Percentiles rank a stretch among this genome's conserved stretches.
Conservation (phyloP, 108 stramenopile species). For the Cyclotella kingstonii region DNA sequence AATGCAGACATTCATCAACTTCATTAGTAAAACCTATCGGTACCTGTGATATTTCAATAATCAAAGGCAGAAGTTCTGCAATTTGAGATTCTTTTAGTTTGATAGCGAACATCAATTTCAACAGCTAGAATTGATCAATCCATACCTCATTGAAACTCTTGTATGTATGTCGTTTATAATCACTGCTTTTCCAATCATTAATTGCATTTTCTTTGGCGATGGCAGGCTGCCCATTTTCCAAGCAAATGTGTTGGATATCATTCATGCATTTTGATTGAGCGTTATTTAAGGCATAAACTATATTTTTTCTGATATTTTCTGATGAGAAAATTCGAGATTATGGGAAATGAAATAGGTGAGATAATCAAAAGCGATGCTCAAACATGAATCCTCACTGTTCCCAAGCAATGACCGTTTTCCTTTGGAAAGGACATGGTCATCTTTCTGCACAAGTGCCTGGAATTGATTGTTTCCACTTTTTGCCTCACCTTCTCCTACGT, state of each 20-base stretch:
- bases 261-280: slow-evolving; percentile 15
- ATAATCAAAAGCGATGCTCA: too few species aligned
- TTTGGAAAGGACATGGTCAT: too few species aligned
- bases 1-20: slow-evolving; percentile 18
- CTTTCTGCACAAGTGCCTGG: too few species aligned
- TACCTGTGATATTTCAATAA: not conserved
- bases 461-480: too few species aligned
- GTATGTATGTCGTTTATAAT: slow-evolving; percentile 19
- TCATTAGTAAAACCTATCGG: slow-evolving; percentile 16
- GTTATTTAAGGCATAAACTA: slow-evolving; percentile 18
- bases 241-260: slow-evolving; percentile 18
- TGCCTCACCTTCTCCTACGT: slow-evolving; percentile 22
- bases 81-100: not conserved
- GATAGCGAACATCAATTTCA: not conserved
- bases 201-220: slow-evolving; percentile 1
- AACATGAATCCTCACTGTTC: too few species aligned
- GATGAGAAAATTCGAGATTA: not conserved
- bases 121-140: not conserved
- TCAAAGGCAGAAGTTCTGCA: not conserved
- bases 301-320: slow-evolving; percentile 17
- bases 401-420: too few species aligned
- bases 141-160: slow-evolving; percentile 11
- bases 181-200: not conserved
- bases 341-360: not conserved
- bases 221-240: slow-evolving; percentile 4